phyloP scores from a whole-genome alignment of 73 alveolate genomes.

The Blepharisma stoltei region DNA sequence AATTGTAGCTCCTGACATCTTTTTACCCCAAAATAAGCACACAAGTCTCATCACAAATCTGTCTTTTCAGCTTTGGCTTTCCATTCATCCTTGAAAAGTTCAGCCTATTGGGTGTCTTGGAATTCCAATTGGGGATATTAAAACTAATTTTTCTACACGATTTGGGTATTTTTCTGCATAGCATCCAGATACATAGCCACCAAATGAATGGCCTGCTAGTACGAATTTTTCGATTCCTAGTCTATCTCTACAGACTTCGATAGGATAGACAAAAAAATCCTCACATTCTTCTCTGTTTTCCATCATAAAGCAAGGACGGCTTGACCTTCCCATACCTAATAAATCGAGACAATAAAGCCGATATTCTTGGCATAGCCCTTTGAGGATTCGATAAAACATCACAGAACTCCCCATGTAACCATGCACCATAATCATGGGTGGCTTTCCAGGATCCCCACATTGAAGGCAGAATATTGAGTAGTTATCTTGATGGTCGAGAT shows the following conservation, averaged over 20 bases:
- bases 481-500: neutral
- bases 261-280: conserved; percentile 57
- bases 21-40: conserved; percentile 12
- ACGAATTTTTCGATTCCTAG: conserved; percentile 47
- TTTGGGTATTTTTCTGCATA: conserved; percentile 64
- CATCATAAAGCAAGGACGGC: conserved; percentile 49
- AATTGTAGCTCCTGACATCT: conserved; percentile 20
- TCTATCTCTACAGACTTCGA: conserved; percentile 56
- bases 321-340: conserved; percentile 69
- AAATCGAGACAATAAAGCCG: conserved; percentile 59
- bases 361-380: conserved; percentile 36
- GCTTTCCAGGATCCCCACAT: neutral
- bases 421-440: conserved; percentile 34
- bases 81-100: conserved; percentile 17
- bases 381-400: conserved; percentile 33
- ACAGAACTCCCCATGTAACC: conserved; percentile 40
- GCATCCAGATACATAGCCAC: conserved; percentile 63
- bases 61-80: neutral
- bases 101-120: conserved; percentile 43
- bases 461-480: conserved; percentile 5
- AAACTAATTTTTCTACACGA: conserved; percentile 52
- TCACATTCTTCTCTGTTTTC: conserved; percentile 53
- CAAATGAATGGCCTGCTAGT: conserved; percentile 74
- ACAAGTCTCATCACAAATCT: neutral
- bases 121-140: conserved; percentile 66